Evolutionary conservation across 202 grass and related monocot genomes (phyloP), one percentile per base, ranked within the genome.

Genomic region (Musa balbisiana): DNA sequence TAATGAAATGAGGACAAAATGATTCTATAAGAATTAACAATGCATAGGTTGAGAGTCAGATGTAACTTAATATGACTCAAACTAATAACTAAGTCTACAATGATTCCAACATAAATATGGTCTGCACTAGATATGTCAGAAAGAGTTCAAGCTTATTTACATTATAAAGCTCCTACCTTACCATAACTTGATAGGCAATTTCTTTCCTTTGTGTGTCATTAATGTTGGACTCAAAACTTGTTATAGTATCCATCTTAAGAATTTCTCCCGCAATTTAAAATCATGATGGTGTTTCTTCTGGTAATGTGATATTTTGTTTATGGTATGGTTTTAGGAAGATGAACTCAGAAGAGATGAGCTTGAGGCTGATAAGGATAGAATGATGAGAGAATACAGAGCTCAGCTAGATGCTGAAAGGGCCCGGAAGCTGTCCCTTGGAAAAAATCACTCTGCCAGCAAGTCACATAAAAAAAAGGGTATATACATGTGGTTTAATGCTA

Each of bases 331-430:
- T 66, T 86, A 99, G 96, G 96, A 99, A 71, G 96, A 99, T 51
- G 96, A 99, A 76, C 51, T 92, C 72, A 99, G 92, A 84, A 92
- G 87, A 76, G 89, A 89, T 84, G 96, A 99, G 78, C 13, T 92
- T 69, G 96, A 99, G 78, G 96, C 91, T 52, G 91, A 99, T 80
- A 99, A 99, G 80, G 96, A 95, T 89, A 99, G 86, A 87, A 99
- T 99, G 96, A 99, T 99, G 96, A 99, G 87, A 83, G 91, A 99
- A 69, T 99, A 99, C 78, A 95, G 96, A 81, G 96, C 96, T 85
- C 96, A 99, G 83, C 84, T 99, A 17, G 96, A 99, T 82, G 91
- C 91, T 49, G 96, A 99, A 85, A 93, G 96, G 76, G 91, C 91
- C 74, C 82, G 88, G 77, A 99, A 95, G 83, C 80, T 99, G 62